Percentiles rank a stretch among this genome's conserved stretches.
Conservation (phyloP, 768 basidiomycete species). For the Boletellus ananas region DNA sequence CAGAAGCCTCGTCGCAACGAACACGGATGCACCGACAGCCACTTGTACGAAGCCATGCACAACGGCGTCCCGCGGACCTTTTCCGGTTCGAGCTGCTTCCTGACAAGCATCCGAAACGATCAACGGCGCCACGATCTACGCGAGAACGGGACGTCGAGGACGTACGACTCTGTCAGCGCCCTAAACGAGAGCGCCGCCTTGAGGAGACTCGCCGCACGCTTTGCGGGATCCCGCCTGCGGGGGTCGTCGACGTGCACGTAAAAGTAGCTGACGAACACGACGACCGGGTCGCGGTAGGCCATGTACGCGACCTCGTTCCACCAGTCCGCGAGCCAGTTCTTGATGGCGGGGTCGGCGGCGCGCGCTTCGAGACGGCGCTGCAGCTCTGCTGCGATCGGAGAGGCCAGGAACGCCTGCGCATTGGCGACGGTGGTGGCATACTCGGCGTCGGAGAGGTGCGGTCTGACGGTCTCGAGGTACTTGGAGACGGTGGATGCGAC, state of each 20-base stretch:
- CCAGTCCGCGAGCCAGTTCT: slow-evolving; percentile 95
- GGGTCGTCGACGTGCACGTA: slow-evolving; percentile 80
- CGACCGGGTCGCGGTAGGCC: slow-evolving; percentile 85
- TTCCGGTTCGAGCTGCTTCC: slow-evolving; percentile 83
- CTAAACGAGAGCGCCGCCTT: slow-evolving; percentile 87
- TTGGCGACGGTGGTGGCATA: slow-evolving; percentile 53
- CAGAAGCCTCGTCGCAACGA: not conserved
- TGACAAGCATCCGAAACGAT: slow-evolving; percentile 22
- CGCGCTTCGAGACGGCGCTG: slow-evolving; percentile 76
- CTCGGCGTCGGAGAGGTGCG: slow-evolving; percentile 65
- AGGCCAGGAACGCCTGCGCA: slow-evolving; percentile 67
- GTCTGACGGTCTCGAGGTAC: slow-evolving; percentile 82
- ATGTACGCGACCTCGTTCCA: slow-evolving; percentile 95
- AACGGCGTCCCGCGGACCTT: slow-evolving; percentile 73
- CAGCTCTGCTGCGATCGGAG: slow-evolving; percentile 64
- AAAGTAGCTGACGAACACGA: slow-evolving; percentile 93
- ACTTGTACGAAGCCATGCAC: slow-evolving; percentile 93
- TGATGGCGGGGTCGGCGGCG: slow-evolving; percentile 52
- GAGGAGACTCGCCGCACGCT: slow-evolving; percentile 76
- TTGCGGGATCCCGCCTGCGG: slow-evolving; percentile 49
- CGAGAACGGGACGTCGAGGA: not conserved
- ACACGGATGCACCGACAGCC: slow-evolving; percentile 53
- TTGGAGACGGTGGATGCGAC: slow-evolving; percentile 80
- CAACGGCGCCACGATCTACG: not conserved
- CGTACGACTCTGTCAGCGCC: slow-evolving; percentile 73